Evolutionary conservation across 768 basidiomycete species (phyloP).

Genomic region (Macrolepiota albuminosa): DNA sequence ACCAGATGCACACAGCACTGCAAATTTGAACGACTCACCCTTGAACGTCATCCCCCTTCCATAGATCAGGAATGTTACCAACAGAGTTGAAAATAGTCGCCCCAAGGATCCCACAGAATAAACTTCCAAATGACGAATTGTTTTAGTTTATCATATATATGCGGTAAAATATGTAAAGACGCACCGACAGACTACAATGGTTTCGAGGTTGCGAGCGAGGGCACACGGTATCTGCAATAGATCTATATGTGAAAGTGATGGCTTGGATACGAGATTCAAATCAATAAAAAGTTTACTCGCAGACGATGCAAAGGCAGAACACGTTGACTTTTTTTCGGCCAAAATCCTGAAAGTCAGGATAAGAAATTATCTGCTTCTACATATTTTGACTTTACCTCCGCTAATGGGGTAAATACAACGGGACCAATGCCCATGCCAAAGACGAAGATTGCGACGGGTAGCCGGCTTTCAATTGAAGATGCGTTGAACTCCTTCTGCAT

Average conservation of each 20-base stretch:
- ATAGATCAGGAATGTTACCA: conserved; percentile 19
- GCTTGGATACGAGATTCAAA: conserved; percentile 13
- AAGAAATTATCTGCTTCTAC: neutral
- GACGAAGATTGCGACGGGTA: conserved; percentile 18
- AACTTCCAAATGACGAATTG: neutral
- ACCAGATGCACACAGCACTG: neutral
- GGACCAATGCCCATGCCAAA: conserved; percentile 18
- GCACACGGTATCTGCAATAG: conserved; percentile 19
- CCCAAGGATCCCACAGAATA: conserved; percentile 16
- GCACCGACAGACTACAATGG: conserved; percentile 17
- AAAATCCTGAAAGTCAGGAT: conserved; percentile 12
- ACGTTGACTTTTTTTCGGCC: conserved; percentile 18
- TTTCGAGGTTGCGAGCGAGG: conserved; percentile 12
- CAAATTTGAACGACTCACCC: conserved; percentile 2
- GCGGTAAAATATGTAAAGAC: neutral
- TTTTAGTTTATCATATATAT: too few relatives aligned
- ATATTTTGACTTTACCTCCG: conserved; percentile 10
- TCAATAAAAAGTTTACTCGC: conserved; percentile 9
- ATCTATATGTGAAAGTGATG: conserved; percentile 11
- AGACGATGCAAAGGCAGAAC: conserved; percentile 14
- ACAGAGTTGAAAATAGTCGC: conserved; percentile 17
- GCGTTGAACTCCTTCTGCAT: conserved; percentile 15
- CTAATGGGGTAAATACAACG: conserved; percentile 18
- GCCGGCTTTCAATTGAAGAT: conserved; percentile 12
- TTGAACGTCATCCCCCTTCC: conserved; percentile 15